Conservation (phyloP, 371 early-diverging fungal genomes). For the Lichtheimia corymbifera region DNA sequence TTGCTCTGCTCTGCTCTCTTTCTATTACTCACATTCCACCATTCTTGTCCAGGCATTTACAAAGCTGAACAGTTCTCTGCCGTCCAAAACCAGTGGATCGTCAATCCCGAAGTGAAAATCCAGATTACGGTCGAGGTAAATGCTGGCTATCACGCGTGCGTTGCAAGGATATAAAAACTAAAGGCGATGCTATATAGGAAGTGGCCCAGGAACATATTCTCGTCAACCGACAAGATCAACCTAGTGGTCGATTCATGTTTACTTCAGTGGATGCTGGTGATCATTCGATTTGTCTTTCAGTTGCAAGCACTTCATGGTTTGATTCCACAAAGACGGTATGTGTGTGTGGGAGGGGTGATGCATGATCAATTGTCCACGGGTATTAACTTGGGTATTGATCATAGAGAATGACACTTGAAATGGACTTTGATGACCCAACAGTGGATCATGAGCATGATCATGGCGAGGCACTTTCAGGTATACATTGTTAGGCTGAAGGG, state of each 20-base stretch:
- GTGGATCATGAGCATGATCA: conserved; percentile 54
- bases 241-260: conserved; percentile 83
- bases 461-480: conserved; percentile 59
- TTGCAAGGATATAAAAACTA: conserved; percentile 6
- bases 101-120: conserved; percentile 68
- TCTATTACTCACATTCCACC: background rate
- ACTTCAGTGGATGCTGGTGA: conserved; percentile 87
- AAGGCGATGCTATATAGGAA: conserved; percentile 36
- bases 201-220: conserved; percentile 56
- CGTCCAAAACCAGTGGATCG: conserved; percentile 63
- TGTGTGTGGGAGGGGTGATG: background rate
- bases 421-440: conserved; percentile 76
- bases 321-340: conserved; percentile 53
- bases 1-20: background rate
- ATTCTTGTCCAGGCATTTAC: conserved; percentile 62
- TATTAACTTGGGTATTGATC: background rate
- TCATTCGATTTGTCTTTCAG: conserved; percentile 85
- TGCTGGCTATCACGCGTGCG: background rate
- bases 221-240: conserved; percentile 72
- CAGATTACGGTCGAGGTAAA: conserved; percentile 78
- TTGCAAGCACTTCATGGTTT: conserved; percentile 65
- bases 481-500: too few species aligned
- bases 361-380: background rate
- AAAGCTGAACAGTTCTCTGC: conserved; percentile 80
- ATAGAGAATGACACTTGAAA: conserved; percentile 67